These are phyloP conservation scores for Coleophoma cylindrospora DNA, from an alignment of 2,329 filamentous ascomycete genomes.

Conservation along the genomic window DNA sequence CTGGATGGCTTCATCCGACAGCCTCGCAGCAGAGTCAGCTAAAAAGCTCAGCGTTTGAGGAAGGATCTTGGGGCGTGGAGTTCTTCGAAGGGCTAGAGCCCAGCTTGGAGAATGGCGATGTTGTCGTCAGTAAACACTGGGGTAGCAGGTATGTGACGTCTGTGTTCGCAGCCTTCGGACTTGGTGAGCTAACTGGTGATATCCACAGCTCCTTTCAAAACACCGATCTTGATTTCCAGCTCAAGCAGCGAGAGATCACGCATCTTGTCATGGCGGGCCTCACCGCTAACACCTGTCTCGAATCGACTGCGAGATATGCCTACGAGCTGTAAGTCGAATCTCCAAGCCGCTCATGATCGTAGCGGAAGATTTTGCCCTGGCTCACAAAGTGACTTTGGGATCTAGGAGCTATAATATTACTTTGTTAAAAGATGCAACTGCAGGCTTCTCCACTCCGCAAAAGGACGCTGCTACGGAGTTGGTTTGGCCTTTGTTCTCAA, in stretches of 20 bases:
- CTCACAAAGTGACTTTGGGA: background rate
- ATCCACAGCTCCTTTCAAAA: slow-evolving; percentile 25
- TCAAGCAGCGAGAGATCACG: slow-evolving; percentile 27
- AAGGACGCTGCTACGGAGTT: slow-evolving; percentile 20
- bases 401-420: slow-evolving; percentile 20
- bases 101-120: slow-evolving; percentile 21
- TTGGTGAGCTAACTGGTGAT: background rate
- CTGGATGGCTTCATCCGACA: slow-evolving; percentile 25
- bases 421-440: slow-evolving; percentile 21
- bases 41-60: slow-evolving; percentile 20
- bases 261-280: slow-evolving; percentile 27
- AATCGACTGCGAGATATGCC: slow-evolving; percentile 29
- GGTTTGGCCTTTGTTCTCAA: slow-evolving; percentile 22
- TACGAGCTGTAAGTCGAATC: slow-evolving; percentile 22
- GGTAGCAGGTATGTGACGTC: slow-evolving; percentile 18
- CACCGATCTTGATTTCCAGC: slow-evolving; percentile 30
- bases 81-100: slow-evolving; percentile 26
- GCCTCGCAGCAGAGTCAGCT: slow-evolving; percentile 11
- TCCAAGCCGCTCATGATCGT: no score
- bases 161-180: no score
- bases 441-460: slow-evolving; percentile 16
- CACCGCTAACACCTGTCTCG: slow-evolving; percentile 28
- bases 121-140: slow-evolving; percentile 29
- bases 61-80: slow-evolving; percentile 23
- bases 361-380: no score